Evolutionary conservation across 108 stramenopile species (phyloP).

Genomic region (Pseudonitzschia multiseries): DNA sequence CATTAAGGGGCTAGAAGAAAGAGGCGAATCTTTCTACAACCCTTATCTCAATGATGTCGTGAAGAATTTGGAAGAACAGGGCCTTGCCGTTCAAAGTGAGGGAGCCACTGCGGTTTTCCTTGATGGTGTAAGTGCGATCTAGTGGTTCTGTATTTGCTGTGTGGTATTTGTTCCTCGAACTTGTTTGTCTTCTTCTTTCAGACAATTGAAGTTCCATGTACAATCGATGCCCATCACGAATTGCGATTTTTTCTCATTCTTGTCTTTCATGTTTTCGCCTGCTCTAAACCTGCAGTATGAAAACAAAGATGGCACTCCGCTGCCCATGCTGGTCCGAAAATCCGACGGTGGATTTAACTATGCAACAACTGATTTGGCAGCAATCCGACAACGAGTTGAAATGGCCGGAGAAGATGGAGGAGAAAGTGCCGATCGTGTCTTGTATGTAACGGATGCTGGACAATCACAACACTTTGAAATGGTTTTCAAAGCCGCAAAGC

Average conservation of each 20-base stretch:
- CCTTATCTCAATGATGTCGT: constrained; percentile 81
- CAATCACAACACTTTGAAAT: constrained; percentile 95
- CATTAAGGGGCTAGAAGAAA: constrained; percentile 69
- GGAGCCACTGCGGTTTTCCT: constrained; percentile 87
- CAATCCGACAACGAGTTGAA: constrained; percentile 86
- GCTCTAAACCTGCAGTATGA: constrained; percentile 34
- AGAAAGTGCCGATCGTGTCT: constrained; percentile 80
- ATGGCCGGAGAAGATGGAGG: constrained; percentile 56
- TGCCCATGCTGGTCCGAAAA: constrained; percentile 94
- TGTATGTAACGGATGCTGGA: constrained; percentile 97
- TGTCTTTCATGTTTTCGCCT: neutral
- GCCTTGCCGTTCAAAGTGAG: constrained; percentile 82
- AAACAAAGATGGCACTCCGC: constrained; percentile 76
- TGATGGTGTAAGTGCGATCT: constrained; percentile 60
- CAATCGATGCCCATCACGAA: neutral
- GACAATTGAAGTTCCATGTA: too few relatives aligned
- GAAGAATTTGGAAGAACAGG: constrained; percentile 72
- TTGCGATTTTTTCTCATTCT: neutral
- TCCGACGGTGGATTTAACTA: constrained; percentile 98
- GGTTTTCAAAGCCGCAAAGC: constrained; percentile 90
- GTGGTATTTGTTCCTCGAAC: neutral
- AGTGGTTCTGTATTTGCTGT: neutral
- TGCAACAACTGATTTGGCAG: constrained; percentile 97
- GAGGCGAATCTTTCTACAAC: constrained; percentile 99
- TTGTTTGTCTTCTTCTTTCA: neutral